These are phyloP conservation scores for Cercophora newfieldiana DNA, from an alignment of 495 filamentous ascomycete genomes.

Conservation along the genomic window DNA sequence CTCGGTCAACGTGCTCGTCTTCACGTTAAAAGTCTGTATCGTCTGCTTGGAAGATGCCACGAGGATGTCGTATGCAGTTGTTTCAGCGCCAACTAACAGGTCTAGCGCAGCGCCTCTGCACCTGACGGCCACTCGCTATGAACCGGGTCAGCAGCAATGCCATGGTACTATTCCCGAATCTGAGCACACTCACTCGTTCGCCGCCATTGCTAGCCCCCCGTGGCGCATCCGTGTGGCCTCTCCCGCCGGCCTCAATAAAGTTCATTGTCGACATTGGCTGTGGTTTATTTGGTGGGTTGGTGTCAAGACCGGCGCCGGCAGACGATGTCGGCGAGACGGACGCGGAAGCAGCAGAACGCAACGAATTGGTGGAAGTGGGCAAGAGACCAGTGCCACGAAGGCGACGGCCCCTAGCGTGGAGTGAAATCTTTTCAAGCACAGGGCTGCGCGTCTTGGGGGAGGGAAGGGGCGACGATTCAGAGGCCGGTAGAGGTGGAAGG, in stretches of 20 bases:
- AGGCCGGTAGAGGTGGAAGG: slow-evolving; percentile 21
- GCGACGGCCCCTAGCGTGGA: slow-evolving; percentile 34
- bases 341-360: slow-evolving; percentile 16
- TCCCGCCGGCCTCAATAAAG: slow-evolving; percentile 36
- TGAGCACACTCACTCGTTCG: slow-evolving; percentile 58
- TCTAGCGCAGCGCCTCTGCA: slow-evolving; percentile 62
- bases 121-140: slow-evolving; percentile 63
- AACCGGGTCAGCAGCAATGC: neutral
- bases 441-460: slow-evolving; percentile 35
- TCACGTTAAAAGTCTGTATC: slow-evolving; percentile 56
- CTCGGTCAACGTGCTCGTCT: slow-evolving; percentile 70
- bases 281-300: slow-evolving; percentile 28
- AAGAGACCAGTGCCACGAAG: slow-evolving; percentile 9
- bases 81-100: slow-evolving; percentile 69
- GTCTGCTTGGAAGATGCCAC: slow-evolving; percentile 51
- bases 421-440: slow-evolving; percentile 42
- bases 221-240: slow-evolving; percentile 70
- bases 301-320: slow-evolving; percentile 11
- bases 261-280: slow-evolving; percentile 23
- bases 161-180: slow-evolving; percentile 2
- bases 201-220: slow-evolving; percentile 81
- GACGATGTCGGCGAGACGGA: slow-evolving; percentile 23
- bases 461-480: slow-evolving; percentile 15
- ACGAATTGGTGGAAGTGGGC: slow-evolving; percentile 10
- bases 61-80: slow-evolving; percentile 72